These are phyloP conservation scores for Calvatia gigantea DNA, from an alignment of 768 basidiomycete species.

Conservation along the genomic window DNA sequence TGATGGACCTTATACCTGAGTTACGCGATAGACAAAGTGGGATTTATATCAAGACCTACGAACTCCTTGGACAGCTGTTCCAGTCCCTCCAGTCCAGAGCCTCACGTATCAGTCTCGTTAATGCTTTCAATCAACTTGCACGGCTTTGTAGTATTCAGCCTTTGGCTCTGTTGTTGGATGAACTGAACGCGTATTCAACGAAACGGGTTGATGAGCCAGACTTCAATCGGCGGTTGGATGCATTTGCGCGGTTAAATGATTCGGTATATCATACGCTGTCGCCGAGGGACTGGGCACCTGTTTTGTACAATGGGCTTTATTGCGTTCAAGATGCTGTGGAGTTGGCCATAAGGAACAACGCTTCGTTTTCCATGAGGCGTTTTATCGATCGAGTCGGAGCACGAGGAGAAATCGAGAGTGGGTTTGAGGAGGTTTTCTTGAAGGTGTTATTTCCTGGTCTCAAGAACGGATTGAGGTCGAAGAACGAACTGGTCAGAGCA, in stretches of 20 bases:
- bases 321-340: conserved; percentile 90
- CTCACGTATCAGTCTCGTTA: conserved; percentile 66
- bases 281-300: conserved; percentile 68
- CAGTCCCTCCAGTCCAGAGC: conserved; percentile 68
- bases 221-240: conserved; percentile 79
- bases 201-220: conserved; percentile 89
- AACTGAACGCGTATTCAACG: conserved; percentile 82
- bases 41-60: conserved; percentile 52
- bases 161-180: conserved; percentile 54
- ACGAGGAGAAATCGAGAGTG: conserved; percentile 27
- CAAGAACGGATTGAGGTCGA: conserved; percentile 75
- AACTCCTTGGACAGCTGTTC: conserved; percentile 73
- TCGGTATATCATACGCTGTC: conserved; percentile 46
- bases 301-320: conserved; percentile 79
- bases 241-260: conserved; percentile 77
- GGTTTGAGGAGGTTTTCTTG: conserved; percentile 54
- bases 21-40: conserved; percentile 41
- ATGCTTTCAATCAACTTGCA: conserved; percentile 53
- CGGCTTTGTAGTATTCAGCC: conserved; percentile 35
- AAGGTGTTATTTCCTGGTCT: conserved; percentile 72
- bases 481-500: conserved; percentile 80
- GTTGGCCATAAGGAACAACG: conserved; percentile 79
- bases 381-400: conserved; percentile 66
- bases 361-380: conserved; percentile 69
- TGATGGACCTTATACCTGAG: conserved; percentile 67